phyloP scores from a whole-genome alignment of 345 rosid species.

The Populus euphratica region DNA sequence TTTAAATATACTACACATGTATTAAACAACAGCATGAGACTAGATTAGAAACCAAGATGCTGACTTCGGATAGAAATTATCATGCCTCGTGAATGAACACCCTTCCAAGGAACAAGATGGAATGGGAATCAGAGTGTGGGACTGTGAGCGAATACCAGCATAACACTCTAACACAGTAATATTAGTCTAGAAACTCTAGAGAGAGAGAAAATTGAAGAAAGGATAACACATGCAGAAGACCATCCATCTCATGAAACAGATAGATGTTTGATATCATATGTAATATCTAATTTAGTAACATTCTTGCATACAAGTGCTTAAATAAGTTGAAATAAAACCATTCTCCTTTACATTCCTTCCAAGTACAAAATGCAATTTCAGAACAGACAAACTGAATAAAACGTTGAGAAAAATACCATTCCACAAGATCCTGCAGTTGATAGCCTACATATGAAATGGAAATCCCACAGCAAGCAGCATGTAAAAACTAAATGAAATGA shows the following conservation, averaged over 20 bases:
- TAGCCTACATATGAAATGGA: neutral
- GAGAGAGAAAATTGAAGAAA: too few relatives aligned
- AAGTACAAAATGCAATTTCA: neutral
- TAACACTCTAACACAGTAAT: too few relatives aligned
- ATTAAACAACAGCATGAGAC: neutral
- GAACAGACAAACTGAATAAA: neutral
- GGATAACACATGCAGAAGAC: too few relatives aligned
- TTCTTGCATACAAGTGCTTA: neutral
- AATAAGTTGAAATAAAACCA: neutral
- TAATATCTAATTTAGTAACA: too few relatives aligned
- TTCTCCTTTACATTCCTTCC: neutral
- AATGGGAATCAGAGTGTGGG: too few relatives aligned
- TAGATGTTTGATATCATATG: too few relatives aligned
- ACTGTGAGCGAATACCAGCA: too few relatives aligned
- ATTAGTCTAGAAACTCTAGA: too few relatives aligned
- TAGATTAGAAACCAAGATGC: neutral
- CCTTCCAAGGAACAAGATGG: too few relatives aligned
- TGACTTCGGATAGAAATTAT: neutral
- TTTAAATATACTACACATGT: neutral
- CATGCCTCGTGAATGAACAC: too few relatives aligned
- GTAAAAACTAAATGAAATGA: neutral
- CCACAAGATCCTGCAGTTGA: neutral
- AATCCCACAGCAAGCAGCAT: neutral
- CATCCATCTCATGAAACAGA: too few relatives aligned
- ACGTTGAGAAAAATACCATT: neutral